Evolutionary conservation across 1,284 basidiomycete genomes (phyloP), one percentile per base, ranked within the genome.

Genomic region (Cutaneotrichosporon dermatis): DNA sequence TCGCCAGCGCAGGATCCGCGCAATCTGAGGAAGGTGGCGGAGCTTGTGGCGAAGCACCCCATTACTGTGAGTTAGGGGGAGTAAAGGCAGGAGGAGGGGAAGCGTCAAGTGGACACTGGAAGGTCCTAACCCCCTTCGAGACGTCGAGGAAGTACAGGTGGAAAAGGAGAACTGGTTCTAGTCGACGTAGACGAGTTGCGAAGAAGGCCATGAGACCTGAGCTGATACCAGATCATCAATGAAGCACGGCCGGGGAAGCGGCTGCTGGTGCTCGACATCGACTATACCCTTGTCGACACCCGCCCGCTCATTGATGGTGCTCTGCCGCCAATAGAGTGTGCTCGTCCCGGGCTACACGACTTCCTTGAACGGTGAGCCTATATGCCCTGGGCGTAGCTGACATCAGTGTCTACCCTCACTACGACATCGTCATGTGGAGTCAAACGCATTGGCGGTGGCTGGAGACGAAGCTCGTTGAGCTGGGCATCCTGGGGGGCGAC

Each of bases 371-470:
- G 51, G 70, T 75, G 35, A 37, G 69, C 63, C 25, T 25, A 25
- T 25, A 25, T 25, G 25, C 25, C 25, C 25, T 49, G 16, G 13
- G 12, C 37, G 3, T 42, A 15, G 39, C 48, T 56, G 55, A 56
- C 34, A 41, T 16, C 53, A 73, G 85, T 5, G 81, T 90, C 57
- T 91, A 92, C 67, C 86, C 86, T 4, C 80, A 86, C 71, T 92
- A 92, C 73, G 90, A 93, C 68, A 89, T 92, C 62, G 88, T 87
- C 66, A 86, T 92, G 58, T 92, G 90, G 89, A 88, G 71, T 39
- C 78, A 79, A 76, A 94, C 91, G 1, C 87, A 85, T 63, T 93
- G 91, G 91, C 82, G 90, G 52, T 95, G 91, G 91, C 81, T 95
- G 35, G 92, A 96, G 76, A 85, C 86, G 39, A 96, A 95, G 77